A percentile compares a stretch with the other conserved stretches of the same genome.
Evolutionary conservation across 208 protist genomes (phyloP).

Genomic region (Leishmania mexicana): DNA sequence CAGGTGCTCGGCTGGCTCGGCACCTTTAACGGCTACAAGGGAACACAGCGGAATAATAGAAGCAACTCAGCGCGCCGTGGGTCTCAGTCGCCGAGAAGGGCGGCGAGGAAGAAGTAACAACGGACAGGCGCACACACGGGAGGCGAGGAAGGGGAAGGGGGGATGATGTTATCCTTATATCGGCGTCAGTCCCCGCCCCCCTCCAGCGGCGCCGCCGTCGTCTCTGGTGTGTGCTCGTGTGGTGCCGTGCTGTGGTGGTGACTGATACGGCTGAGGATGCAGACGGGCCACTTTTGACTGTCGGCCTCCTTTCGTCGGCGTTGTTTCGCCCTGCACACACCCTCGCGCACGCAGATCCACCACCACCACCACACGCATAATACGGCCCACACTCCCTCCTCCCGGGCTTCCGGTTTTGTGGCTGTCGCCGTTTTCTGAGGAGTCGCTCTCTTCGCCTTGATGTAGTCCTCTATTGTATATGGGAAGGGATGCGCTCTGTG

Average conservation of each 20-base stretch:
- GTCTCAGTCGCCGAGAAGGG: neutral
- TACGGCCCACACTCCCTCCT: neutral
- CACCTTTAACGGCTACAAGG: constrained; percentile 8
- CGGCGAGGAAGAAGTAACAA: neutral
- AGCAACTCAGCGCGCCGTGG: neutral
- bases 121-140: neutral
- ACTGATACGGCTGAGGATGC: neutral
- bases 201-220: no score
- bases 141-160: neutral
- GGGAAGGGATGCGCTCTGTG: neutral
- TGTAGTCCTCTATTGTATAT: neutral
- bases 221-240: neutral
- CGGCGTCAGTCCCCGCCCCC: no score
- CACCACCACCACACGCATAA: neutral
- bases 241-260: no score
- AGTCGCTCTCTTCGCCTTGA: neutral
- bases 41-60: neutral
- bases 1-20: constrained; percentile 29
- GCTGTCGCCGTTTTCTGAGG: no score
- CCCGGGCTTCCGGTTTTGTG: no score
- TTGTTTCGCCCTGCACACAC: neutral
- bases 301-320: neutral
- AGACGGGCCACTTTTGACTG: neutral
- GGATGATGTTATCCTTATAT: neutral
- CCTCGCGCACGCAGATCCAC: neutral